phyloP scores from a whole-genome alignment of 2,329 filamentous ascomycete genomes.

The Colletotrichum sp. region DNA sequence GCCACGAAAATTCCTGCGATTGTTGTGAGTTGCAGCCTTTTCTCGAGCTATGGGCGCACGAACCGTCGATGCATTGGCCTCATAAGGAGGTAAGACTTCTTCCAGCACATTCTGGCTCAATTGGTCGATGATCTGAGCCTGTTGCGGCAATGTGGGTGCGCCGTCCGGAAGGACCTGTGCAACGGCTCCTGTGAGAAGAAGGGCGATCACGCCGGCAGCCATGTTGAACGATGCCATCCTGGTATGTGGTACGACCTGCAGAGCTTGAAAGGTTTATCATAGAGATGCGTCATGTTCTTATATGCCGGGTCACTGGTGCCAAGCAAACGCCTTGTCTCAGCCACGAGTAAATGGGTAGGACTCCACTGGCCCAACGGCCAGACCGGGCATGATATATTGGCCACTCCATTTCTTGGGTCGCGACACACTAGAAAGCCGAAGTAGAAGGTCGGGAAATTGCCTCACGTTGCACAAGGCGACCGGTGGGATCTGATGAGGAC shows the following conservation, averaged over 20 bases:
- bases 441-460: not conserved
- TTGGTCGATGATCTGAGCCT: slow-evolving; percentile 48
- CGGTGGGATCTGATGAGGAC: not conserved
- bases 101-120: slow-evolving; percentile 47
- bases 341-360: not conserved
- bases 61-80: slow-evolving; percentile 41
- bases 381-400: not conserved
- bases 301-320: not conserved
- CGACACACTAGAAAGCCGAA: not conserved
- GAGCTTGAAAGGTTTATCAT: not conserved
- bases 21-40: not conserved
- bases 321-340: not conserved
- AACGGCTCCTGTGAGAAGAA: not conserved
- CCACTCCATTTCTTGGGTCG: not conserved
- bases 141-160: not conserved
- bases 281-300: not conserved
- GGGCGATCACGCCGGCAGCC: not conserved
- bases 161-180: not conserved
- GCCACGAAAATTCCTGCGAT: slow-evolving; percentile 46
- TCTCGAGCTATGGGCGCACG: not conserved
- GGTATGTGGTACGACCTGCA: not conserved
- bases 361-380: not conserved
- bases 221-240: not conserved
- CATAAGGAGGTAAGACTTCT: slow-evolving; percentile 38
- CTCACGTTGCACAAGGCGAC: not conserved